phyloP scores from a whole-genome alignment of 192 early-diverging fungal genomes.

The Pecoramyces ruminantium region DNA sequence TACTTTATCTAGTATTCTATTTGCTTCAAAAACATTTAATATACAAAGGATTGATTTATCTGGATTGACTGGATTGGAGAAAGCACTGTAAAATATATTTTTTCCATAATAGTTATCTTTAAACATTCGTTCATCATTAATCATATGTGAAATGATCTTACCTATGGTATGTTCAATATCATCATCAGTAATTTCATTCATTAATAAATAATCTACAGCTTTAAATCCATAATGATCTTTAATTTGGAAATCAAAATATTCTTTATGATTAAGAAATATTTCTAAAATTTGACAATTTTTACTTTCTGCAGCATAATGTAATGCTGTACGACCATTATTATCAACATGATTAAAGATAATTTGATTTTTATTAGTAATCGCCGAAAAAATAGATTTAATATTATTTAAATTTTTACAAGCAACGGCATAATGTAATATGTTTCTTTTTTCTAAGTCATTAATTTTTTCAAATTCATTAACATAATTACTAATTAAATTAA shows the following conservation, averaged over 20 bases:
- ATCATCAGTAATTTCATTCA: neutral
- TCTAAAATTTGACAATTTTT: neutral
- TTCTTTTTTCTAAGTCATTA: neutral
- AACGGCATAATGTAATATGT: neutral
- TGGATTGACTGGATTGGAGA: neutral
- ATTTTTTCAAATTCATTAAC: neutral
- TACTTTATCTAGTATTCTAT: neutral
- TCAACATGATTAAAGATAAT: neutral
- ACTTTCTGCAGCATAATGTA: neutral
- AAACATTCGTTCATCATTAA: neutral
- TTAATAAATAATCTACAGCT: neutral
- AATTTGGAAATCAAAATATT: neutral
- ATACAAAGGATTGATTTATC: neutral
- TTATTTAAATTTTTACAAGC: neutral
- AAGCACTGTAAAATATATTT: neutral
- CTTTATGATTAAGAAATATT: neutral
- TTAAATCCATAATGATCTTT: neutral
- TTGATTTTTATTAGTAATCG: neutral
- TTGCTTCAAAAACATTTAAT: neutral
- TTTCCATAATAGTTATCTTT: neutral
- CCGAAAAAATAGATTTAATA: neutral
- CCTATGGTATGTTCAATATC: neutral
- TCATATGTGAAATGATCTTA: neutral
- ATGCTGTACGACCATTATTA: neutral
- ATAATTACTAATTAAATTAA: neutral